These are phyloP conservation scores for Cytospora mali DNA, from an alignment of 2,329 filamentous ascomycete species.

Conservation along the genomic window DNA sequence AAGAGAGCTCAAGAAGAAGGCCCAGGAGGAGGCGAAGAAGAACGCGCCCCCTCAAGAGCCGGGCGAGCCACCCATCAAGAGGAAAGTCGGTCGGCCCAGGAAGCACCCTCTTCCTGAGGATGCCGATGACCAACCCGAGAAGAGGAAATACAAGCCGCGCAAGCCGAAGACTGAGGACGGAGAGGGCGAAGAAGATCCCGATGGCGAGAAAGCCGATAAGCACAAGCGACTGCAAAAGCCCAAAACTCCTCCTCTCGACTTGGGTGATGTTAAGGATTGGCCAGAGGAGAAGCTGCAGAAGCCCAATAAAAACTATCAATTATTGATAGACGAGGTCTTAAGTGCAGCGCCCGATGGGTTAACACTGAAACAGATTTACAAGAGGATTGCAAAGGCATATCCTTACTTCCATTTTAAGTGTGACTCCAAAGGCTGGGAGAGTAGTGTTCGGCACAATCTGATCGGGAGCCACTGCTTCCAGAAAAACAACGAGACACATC, in stretches of 20 bases:
- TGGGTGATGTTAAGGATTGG: slow-evolving; percentile 55
- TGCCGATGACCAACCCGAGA: slow-evolving; percentile 57
- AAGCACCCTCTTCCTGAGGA: slow-evolving; percentile 65
- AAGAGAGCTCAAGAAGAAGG: slow-evolving; percentile 62
- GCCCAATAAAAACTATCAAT: slow-evolving; percentile 64
- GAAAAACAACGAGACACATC: slow-evolving; percentile 58
- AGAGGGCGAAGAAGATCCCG: slow-evolving; percentile 57
- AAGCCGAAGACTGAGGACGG: slow-evolving; percentile 50
- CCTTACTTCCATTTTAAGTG: slow-evolving; percentile 63
- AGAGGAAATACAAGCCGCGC: slow-evolving; percentile 67
- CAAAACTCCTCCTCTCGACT: slow-evolving; percentile 62
- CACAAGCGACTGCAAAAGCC: slow-evolving; percentile 66
- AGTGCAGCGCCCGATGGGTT: slow-evolving; percentile 57
- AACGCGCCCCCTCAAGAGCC: slow-evolving; percentile 50
- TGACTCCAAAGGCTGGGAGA: slow-evolving; percentile 68
- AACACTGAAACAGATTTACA: slow-evolving; percentile 65
- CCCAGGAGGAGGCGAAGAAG: slow-evolving; percentile 55
- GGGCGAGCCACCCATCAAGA: slow-evolving; percentile 58
- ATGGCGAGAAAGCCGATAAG: slow-evolving; percentile 55
- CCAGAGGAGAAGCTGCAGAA: slow-evolving; percentile 61
- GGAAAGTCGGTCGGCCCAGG: slow-evolving; percentile 66
- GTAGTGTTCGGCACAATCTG: slow-evolving; percentile 65
- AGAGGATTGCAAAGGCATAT: slow-evolving; percentile 60
- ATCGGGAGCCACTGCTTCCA: slow-evolving; percentile 64
- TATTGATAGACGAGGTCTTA: slow-evolving; percentile 63